A percentile compares a stretch with the other conserved stretches of the same genome.
These are phyloP conservation scores for Guyanaporus albipodus DNA, from an alignment of 768 basidiomycete species.

Conservation along the genomic window DNA sequence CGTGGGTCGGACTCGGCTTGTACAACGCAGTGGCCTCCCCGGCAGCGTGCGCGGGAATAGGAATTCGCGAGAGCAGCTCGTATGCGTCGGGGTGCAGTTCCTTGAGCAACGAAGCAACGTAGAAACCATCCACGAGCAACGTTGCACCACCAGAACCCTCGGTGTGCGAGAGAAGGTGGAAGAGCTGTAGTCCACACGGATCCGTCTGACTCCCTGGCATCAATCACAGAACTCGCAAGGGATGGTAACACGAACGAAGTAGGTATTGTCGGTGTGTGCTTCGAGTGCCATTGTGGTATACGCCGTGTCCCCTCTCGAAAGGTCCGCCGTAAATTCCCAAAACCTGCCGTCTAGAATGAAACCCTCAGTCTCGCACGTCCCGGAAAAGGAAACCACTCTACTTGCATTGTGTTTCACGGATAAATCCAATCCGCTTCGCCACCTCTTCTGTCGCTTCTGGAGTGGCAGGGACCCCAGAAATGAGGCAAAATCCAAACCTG, in stretches of 20 bases:
- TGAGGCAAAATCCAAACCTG: slow-evolving; percentile 84
- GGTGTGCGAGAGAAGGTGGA: slow-evolving; percentile 85
- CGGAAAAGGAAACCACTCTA: slow-evolving; percentile 1
- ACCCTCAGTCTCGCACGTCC: slow-evolving; percentile 34
- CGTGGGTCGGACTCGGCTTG: slow-evolving; percentile 49
- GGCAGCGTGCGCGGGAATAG: slow-evolving; percentile 83
- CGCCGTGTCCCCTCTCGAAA: slow-evolving; percentile 89
- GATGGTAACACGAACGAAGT: slow-evolving; percentile 31
- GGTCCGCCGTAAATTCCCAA: slow-evolving; percentile 95
- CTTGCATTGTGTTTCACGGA: slow-evolving; percentile 78
- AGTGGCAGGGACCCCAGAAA: slow-evolving; percentile 74
- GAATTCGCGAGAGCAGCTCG: slow-evolving; percentile 58
- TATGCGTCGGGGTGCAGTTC: slow-evolving; percentile 71
- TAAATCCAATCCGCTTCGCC: slow-evolving; percentile 73
- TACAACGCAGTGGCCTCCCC: slow-evolving; percentile 65
- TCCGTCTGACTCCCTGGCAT: slow-evolving; percentile 61
- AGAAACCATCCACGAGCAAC: slow-evolving; percentile 95
- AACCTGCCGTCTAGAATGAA: slow-evolving; percentile 75
- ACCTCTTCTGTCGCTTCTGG: slow-evolving; percentile 83
- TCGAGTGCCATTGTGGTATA: slow-evolving; percentile 86
- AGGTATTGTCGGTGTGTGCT: slow-evolving; percentile 79
- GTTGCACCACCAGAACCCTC: slow-evolving; percentile 82
- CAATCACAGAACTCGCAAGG: slow-evolving; percentile 7
- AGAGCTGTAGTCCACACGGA: slow-evolving; percentile 92
- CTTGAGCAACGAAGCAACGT: slow-evolving; percentile 77